These are phyloP conservation scores for Microcyclospora tardicrescens DNA, from an alignment of 2,329 filamentous ascomycete genomes.

Conservation along the genomic window DNA sequence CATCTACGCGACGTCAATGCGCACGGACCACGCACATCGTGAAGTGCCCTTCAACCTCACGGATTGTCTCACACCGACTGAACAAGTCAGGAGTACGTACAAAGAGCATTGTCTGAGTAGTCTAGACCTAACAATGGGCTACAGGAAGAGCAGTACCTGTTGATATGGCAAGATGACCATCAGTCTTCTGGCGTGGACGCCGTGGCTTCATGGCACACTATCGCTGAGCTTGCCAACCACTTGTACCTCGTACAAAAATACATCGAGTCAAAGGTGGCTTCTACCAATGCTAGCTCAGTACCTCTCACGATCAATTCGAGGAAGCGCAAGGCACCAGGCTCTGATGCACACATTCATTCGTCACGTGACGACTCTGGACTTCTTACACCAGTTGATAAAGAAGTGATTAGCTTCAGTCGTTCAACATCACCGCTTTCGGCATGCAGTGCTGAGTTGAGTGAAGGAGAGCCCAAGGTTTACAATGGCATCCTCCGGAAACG, in stretches of 20 bases:
- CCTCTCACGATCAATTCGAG: neutral
- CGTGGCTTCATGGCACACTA: conserved; percentile 31
- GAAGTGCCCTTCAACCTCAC: conserved; percentile 9
- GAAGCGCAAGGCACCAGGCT: conserved; percentile 6
- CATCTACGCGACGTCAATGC: neutral
- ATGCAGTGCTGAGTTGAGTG: neutral
- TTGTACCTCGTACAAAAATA: conserved; percentile 32
- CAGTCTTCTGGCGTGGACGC: conserved; percentile 4
- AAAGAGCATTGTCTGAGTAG: neutral
- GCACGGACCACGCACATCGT: conserved; percentile 13
- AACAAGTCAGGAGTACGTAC: conserved; percentile 13
- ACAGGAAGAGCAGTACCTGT: conserved; percentile 30
- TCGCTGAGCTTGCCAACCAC: conserved; percentile 27
- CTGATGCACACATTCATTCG: neutral
- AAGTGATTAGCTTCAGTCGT: conserved; percentile 4
- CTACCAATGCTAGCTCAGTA: no score
- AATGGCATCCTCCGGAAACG: conserved; percentile 28
- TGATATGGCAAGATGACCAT: conserved; percentile 25
- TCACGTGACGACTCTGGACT: conserved; percentile 1
- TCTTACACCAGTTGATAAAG: neutral
- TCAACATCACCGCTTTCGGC: neutral
- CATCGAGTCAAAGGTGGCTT: conserved; percentile 11
- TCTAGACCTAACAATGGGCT: conserved; percentile 2
- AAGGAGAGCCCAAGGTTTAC: conserved; percentile 20
- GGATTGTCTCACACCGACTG: conserved; percentile 17